Base-by-base conservation (phyloP, 1,284 basidiomycete species). In the Malassezia nana region DNA sequence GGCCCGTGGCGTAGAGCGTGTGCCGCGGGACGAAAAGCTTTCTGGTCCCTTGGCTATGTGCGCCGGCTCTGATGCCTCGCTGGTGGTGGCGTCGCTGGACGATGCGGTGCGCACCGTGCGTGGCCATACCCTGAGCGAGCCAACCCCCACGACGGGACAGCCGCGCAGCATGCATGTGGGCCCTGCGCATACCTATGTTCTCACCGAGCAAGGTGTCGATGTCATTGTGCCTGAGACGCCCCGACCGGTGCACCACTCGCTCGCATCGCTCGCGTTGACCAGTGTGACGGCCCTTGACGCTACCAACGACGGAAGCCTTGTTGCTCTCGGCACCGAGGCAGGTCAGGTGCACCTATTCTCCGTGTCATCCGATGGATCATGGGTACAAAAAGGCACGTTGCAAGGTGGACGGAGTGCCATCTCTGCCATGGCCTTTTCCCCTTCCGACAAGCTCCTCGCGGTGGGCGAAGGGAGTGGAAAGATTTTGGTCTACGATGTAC, bases 371-470 rank as follows among this genome's bases (percentile, higher is more conserved):
- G 84, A 83, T 57, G 55, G 54, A 26, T 32, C 44, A 22, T n/a
- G 33, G 20, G 22, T n/a, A n/a, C 24, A 5, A 20, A 25, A 24
- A 22, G 54, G 49, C 20, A 50, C 29, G 38, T 53, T 65, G 4
- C 41, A 41, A 20, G 41, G 46, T 38, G 50, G 49, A 7, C 62
- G 69, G 4, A 60, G 59, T 12, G 50, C 63, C 6, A 78, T 95
- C 12, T 84, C 84, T 25, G 82, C 84, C 0, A 75, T 98, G 1
- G 82, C 87, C 0, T 87, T 95, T 76, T 87, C 86, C 0, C 81
- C 83, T 0, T 83, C 91, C 68, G 86, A 84, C 1, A 77, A 78
- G 29, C 77, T 84, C 24, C 78, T 95, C 8, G 88, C 86, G 44
- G 72, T 66, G 6, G 75, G 75, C 2, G 75, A 89, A 83, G 83